Evolutionary conservation across 495 filamentous ascomycete species (phyloP).

Genomic region (Amorphotheca resinae): DNA sequence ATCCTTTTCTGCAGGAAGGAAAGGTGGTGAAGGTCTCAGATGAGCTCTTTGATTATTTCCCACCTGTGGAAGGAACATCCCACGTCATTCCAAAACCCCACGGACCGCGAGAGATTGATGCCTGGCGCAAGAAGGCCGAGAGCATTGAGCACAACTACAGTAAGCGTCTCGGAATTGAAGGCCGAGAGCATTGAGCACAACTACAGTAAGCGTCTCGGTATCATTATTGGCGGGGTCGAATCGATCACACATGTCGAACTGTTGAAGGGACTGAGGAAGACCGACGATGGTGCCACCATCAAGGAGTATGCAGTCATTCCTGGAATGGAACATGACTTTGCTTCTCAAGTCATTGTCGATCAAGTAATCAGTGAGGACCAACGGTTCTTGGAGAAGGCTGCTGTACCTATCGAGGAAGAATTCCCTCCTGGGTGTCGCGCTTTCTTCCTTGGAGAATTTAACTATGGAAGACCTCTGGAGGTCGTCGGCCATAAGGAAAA

Average conservation of each 20-base stretch:
- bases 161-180: constrained; percentile 81
- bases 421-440: constrained; percentile 70
- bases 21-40: constrained; percentile 82
- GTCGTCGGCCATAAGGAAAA: constrained; percentile 61
- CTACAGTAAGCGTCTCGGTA: constrained; percentile 83
- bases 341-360: constrained; percentile 80
- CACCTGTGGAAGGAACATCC: constrained; percentile 50
- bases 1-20: constrained; percentile 90
- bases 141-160: constrained; percentile 78
- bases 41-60: constrained; percentile 82
- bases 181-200: constrained; percentile 67
- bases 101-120: constrained; percentile 61
- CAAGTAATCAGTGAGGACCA: constrained; percentile 84
- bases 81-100: constrained; percentile 46
- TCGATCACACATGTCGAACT: constrained; percentile 84
- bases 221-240: constrained; percentile 77
- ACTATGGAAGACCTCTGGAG: constrained; percentile 81
- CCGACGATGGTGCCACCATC: constrained; percentile 76
- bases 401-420: constrained; percentile 79
- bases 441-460: constrained; percentile 94
- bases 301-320: constrained; percentile 90
- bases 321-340: constrained; percentile 84
- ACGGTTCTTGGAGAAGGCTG: constrained; percentile 80
- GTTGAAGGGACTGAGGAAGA: constrained; percentile 81
- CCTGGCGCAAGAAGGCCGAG: constrained; percentile 72